Base-by-base conservation (phyloP, 2,329 filamentous ascomycete genomes). In the Xylariaceae sp. region DNA sequence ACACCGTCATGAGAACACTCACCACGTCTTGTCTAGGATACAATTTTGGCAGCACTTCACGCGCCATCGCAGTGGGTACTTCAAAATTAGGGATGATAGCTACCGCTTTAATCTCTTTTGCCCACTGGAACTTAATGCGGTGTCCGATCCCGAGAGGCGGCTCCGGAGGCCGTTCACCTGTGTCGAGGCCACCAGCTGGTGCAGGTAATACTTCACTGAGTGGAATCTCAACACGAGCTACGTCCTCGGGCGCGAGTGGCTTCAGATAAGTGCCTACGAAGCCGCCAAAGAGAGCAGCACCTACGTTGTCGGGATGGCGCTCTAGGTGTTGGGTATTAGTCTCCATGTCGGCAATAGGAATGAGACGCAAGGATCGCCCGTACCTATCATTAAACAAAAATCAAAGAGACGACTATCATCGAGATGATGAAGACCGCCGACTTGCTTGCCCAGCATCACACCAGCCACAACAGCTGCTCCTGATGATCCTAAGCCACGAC, bases 181-280 rank as follows among this genome's bases (percentile, higher is more conserved):
- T 97, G 72, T 97, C 92, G 42, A 92, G 80, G 47, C 94, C 94
- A 58, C 94, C 94, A 7, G 92, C 92, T 0, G 92, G 92, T 40
- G 90, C 84, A 1, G 93, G 93, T 13, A 97, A 81, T 29, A 97
- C 94, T 75, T 99, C 94, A 62, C 89, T 92, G 26, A 97, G 83
- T 4, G 94, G 94, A 53, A 99, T 96, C 74, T 97, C 94, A 63
- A 88, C 92, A 58, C 94, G 84, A 57, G 91, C 91, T 56, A 92
- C 87, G 67, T 97, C 93, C 72, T 92, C 91, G 3, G 92, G 89
- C 62, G 89, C 86, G 61, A 97, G 81, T 55, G 96, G 93, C 75
- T 95, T 96, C 56, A 97, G 83, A 70, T 97, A 97, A 15, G 93
- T 97, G 56, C 94, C 94, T 21, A 99, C 92, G 64, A 99, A 97